Conservation (phyloP, 163 green algal species). For the Scenedesmus sp. region DNA sequence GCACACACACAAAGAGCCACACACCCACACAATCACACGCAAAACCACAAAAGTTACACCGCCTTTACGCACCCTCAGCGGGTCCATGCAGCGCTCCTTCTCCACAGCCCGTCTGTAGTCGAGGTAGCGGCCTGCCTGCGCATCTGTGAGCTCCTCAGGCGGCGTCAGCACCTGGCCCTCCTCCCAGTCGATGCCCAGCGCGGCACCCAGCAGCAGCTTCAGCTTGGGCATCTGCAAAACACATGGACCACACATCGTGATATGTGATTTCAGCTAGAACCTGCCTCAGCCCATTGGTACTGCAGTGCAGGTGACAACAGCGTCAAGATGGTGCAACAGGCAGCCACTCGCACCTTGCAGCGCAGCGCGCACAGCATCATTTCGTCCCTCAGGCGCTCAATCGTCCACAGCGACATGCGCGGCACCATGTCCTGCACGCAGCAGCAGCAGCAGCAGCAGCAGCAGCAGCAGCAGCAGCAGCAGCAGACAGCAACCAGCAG, state of each 20-base stretch:
- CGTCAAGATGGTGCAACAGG: neutral
- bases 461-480: conserved; percentile 3
- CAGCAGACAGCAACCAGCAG: neutral
- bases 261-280: neutral
- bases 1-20: neutral
- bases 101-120: conserved; percentile 34
- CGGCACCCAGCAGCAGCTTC: conserved; percentile 45
- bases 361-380: conserved; percentile 53
- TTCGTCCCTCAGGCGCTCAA: conserved; percentile 52
- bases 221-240: conserved; percentile 40
- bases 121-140: neutral
- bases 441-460: neutral
- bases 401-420: conserved; percentile 51
- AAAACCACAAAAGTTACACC: neutral
- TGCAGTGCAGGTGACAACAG: neutral
- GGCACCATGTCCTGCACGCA: conserved; percentile 51
- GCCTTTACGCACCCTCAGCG: conserved; percentile 24
- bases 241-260: neutral
- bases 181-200: conserved; percentile 24
- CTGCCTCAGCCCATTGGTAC: neutral
- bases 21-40: neutral
- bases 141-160: neutral
- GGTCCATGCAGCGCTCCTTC: conserved; percentile 32
- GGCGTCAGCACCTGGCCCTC: conserved; percentile 37
- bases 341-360: conserved; percentile 44